These are phyloP conservation scores for Hyphopichia burtonii DNA, from an alignment of 1,139 yeast species.

Conservation along the genomic window DNA sequence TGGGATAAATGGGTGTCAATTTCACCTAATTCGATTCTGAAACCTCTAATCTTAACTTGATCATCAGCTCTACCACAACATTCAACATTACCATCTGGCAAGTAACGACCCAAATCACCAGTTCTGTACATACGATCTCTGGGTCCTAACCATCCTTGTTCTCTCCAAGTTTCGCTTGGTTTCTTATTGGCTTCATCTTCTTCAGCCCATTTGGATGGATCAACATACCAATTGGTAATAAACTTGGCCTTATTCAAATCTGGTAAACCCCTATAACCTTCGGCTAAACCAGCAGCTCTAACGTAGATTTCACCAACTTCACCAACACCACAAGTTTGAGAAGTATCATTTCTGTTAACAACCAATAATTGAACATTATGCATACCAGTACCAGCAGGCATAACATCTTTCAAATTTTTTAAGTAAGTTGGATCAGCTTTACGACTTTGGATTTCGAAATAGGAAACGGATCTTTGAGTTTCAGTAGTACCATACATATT, in stretches of 20 bases:
- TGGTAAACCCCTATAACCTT: slow-evolving; percentile 90
- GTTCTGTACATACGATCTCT: slow-evolving; percentile 95
- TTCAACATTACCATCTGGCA: slow-evolving; percentile 97
- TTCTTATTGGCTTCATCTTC: slow-evolving; percentile 43
- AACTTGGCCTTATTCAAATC: slow-evolving; percentile 86
- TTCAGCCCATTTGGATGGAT: slow-evolving; percentile 56
- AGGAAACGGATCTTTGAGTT: slow-evolving; percentile 97
- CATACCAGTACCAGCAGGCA: slow-evolving; percentile 99
- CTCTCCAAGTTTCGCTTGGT: slow-evolving; percentile 65
- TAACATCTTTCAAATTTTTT: slow-evolving; percentile 84
- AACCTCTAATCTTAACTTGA: slow-evolving; percentile 97
- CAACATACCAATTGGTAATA: slow-evolving; percentile 85
- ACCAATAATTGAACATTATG: slow-evolving; percentile 88
- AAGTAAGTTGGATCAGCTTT: slow-evolving; percentile 69
- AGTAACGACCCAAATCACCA: slow-evolving; percentile 94
- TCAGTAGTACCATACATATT: slow-evolving; percentile 99
- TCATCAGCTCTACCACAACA: slow-evolving; percentile 99
- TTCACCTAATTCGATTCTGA: slow-evolving; percentile 97
- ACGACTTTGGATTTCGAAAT: slow-evolving; percentile 80
- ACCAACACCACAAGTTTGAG: slow-evolving; percentile 95
- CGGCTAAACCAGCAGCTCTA: slow-evolving; percentile 97
- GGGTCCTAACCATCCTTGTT: slow-evolving; percentile 84
- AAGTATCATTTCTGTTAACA: slow-evolving; percentile 83
- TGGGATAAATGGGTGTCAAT: slow-evolving; percentile 96
- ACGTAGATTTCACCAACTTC: slow-evolving; percentile 98